These are phyloP conservation scores for Rhizopus microsporus DNA, from an alignment of 371 early-diverging fungal species.

Conservation along the genomic window DNA sequence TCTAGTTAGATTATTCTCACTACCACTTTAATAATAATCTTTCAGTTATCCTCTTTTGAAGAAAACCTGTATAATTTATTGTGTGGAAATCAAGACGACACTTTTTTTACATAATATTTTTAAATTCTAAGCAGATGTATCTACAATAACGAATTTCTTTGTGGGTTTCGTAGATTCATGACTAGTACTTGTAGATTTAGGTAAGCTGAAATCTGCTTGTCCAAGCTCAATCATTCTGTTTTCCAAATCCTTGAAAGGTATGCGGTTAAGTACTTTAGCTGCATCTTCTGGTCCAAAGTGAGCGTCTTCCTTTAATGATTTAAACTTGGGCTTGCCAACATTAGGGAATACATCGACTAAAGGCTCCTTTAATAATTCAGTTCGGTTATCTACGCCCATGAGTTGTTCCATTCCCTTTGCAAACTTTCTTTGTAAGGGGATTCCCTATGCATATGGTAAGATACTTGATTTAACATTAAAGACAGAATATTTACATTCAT, in stretches of 20 bases:
- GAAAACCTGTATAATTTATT: no score
- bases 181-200: conserved; percentile 11
- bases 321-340: conserved; percentile 77
- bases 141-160: conserved; percentile 43
- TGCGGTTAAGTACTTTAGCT: conserved; percentile 73
- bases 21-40: no score
- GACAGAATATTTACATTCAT: conserved; percentile 42
- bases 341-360: conserved; percentile 63
- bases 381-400: conserved; percentile 61
- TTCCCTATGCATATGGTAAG: conserved; percentile 33
- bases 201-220: conserved; percentile 39
- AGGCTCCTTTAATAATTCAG: conserved; percentile 53
- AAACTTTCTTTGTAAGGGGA: conserved; percentile 63
- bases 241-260: conserved; percentile 71
- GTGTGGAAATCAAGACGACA: no score
- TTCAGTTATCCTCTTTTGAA: no score
- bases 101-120: no score
- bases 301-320: conserved; percentile 77
- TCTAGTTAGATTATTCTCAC: no score
- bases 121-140: conserved; percentile 39
- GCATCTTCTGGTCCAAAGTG: conserved; percentile 77
- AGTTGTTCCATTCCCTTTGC: conserved; percentile 83
- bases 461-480: background rate
- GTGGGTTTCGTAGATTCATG: conserved; percentile 8
- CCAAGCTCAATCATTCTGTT: conserved; percentile 44